Evolutionary conservation across 768 basidiomycete genomes (phyloP).

Genomic region (Boletus coccyginus): DNA sequence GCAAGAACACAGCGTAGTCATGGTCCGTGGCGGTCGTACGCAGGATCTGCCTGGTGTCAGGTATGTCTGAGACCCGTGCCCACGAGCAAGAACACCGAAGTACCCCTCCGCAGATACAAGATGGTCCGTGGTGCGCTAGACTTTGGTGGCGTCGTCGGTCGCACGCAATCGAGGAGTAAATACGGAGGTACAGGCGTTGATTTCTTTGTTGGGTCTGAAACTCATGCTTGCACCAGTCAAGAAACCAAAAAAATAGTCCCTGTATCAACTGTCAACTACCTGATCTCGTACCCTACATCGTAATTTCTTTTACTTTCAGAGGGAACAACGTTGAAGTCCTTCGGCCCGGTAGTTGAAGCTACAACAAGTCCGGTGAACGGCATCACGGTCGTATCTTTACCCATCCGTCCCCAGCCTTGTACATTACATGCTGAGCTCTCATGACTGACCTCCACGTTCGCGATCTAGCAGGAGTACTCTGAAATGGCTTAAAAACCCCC

Average conservation of each 20-base stretch:
- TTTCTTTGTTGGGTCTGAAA: background rate
- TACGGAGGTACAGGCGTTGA: constrained; percentile 72
- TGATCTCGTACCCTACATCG: background rate
- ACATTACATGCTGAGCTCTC: background rate
- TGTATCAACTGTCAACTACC: background rate
- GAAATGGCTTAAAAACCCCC: too few species aligned
- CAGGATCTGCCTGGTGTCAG: constrained; percentile 98
- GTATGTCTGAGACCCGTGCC: constrained; percentile 45
- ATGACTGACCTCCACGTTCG: background rate
- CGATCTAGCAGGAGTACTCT: too few species aligned
- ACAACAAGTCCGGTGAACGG: too few species aligned
- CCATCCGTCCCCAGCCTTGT: background rate
- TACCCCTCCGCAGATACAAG: constrained; percentile 69
- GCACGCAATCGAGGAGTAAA: constrained; percentile 79
- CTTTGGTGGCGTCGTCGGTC: constrained; percentile 84
- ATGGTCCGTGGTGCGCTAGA: constrained; percentile 91
- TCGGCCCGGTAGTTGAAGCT: too few species aligned
- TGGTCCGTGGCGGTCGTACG: constrained; percentile 92
- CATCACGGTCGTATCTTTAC: too few species aligned
- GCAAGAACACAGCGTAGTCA: constrained; percentile 95
- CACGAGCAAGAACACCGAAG: background rate
- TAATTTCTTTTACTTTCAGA: background rate
- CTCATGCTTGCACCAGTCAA: constrained; percentile 52
- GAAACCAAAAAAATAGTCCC: constrained; percentile 73
- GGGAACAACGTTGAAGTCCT: background rate